Evolutionary conservation across 2,329 filamentous ascomycete species (phyloP).

Genomic region (Venturia nashicola): DNA sequence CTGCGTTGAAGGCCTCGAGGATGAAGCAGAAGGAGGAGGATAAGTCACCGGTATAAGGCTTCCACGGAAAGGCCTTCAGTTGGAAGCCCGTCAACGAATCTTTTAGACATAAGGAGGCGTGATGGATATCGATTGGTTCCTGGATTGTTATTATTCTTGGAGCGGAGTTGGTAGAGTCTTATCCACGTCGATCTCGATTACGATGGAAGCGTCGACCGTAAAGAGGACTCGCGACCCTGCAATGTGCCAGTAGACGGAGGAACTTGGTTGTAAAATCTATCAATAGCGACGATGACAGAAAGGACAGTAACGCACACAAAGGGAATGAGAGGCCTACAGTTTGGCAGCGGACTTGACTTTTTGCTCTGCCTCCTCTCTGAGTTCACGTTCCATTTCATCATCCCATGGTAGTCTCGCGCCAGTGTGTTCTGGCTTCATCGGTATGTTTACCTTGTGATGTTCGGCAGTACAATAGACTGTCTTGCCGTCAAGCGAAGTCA

Average conservation of each 20-base stretch:
- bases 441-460: constrained; percentile 39
- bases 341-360: not conserved
- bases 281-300: not conserved
- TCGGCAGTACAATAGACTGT: constrained; percentile 37
- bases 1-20: not conserved
- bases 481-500: constrained; percentile 37
- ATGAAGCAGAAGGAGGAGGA: not conserved
- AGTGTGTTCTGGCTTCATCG: constrained; percentile 28
- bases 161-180: no score
- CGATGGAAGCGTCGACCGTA: no score
- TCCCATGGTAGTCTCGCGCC: constrained; percentile 31
- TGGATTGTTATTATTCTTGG: no score
- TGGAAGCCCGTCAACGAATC: no score
- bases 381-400: constrained; percentile 24
- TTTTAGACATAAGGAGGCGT: no score
- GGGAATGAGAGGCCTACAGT: not conserved
- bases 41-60: not conserved
- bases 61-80: no score
- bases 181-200: no score
- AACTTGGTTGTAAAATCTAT: no score
- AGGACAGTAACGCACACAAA: not conserved
- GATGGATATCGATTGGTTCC: no score
- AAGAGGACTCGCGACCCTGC: no score
- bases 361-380: not conserved
- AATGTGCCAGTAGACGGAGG: no score